Conservation (phyloP, 2,329 filamentous ascomycete genomes). For the Paraphaeosphaeria sporulosa region DNA sequence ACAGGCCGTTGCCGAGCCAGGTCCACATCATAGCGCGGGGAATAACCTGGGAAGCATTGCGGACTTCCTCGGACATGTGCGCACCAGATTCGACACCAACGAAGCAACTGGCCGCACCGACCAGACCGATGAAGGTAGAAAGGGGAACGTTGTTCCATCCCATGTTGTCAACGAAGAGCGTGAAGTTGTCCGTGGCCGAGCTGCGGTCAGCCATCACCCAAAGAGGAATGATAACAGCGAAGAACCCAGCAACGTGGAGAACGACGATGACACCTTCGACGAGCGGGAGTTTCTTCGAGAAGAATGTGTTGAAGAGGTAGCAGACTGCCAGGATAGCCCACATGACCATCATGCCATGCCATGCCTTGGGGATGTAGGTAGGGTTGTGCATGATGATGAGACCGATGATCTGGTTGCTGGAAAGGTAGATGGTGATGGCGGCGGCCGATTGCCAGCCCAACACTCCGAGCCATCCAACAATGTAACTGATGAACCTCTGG, state of each 20-base stretch:
- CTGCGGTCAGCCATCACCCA: slow-evolving; percentile 39
- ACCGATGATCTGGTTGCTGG: slow-evolving; percentile 41
- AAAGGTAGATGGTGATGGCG: slow-evolving; percentile 41
- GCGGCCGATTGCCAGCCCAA: slow-evolving; percentile 51
- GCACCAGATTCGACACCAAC: slow-evolving; percentile 40
- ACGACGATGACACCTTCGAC: slow-evolving; percentile 57
- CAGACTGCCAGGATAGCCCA: slow-evolving; percentile 53
- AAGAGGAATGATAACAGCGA: slow-evolving; percentile 54
- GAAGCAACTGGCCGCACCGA: slow-evolving; percentile 31
- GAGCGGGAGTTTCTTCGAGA: slow-evolving; percentile 54
- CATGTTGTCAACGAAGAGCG: slow-evolving; percentile 34
- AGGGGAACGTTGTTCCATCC: slow-evolving; percentile 37
- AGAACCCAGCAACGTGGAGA: slow-evolving; percentile 59
- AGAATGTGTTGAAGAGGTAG: slow-evolving; percentile 55
- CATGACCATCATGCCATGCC: slow-evolving; percentile 60
- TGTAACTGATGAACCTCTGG: slow-evolving; percentile 52
- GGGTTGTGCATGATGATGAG: slow-evolving; percentile 50
- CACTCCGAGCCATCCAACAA: slow-evolving; percentile 52
- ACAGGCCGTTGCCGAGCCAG: slow-evolving; percentile 45
- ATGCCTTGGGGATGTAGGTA: slow-evolving; percentile 49
- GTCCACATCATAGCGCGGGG: slow-evolving; percentile 53
- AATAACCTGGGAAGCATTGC: slow-evolving; percentile 43
- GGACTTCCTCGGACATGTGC: slow-evolving; percentile 45
- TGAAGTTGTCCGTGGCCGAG: slow-evolving; percentile 32
- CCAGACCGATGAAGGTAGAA: slow-evolving; percentile 32